Conservation (phyloP, 1,139 yeast species). For the Yamadazyma diospyri region DNA sequence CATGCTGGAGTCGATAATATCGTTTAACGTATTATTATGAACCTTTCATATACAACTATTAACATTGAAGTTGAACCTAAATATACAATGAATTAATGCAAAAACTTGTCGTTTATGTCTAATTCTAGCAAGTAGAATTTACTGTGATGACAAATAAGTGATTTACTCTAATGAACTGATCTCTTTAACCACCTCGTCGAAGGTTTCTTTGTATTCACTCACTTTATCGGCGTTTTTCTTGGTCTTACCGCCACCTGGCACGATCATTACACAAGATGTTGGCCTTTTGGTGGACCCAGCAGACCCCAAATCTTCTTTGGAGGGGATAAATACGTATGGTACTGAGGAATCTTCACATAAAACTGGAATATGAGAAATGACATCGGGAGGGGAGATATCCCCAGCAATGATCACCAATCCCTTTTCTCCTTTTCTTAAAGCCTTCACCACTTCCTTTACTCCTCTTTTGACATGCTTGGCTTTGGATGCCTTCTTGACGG, state of each 20-base stretch:
- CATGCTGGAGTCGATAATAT: no score
- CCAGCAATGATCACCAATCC: slow-evolving; percentile 97
- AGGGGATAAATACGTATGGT: slow-evolving; percentile 90
- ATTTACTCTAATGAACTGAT: slow-evolving; percentile 43
- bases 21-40: slow-evolving; percentile 6
- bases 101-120: not conserved
- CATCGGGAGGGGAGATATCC: slow-evolving; percentile 96
- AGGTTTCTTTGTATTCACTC: slow-evolving; percentile 88
- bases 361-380: slow-evolving; percentile 94
- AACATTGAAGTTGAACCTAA: slow-evolving; percentile 5
- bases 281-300: slow-evolving; percentile 99
- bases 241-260: slow-evolving; percentile 92
- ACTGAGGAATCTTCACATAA: slow-evolving; percentile 92
- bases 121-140: no score
- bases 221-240: slow-evolving; percentile 75
- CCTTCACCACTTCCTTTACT: slow-evolving; percentile 97
- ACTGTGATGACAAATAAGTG: no score
- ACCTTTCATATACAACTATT: slow-evolving; percentile 6
- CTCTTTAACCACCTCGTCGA: slow-evolving; percentile 93
- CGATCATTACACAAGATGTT: slow-evolving; percentile 95
- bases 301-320: slow-evolving; percentile 96
- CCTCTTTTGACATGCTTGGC: slow-evolving; percentile 98
- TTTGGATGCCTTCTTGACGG: slow-evolving; percentile 95
- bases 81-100: slow-evolving; percentile 6
- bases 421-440: slow-evolving; percentile 95